Base-by-base conservation (phyloP, 208 protist species). In the Eutreptiella sp. region DNA sequence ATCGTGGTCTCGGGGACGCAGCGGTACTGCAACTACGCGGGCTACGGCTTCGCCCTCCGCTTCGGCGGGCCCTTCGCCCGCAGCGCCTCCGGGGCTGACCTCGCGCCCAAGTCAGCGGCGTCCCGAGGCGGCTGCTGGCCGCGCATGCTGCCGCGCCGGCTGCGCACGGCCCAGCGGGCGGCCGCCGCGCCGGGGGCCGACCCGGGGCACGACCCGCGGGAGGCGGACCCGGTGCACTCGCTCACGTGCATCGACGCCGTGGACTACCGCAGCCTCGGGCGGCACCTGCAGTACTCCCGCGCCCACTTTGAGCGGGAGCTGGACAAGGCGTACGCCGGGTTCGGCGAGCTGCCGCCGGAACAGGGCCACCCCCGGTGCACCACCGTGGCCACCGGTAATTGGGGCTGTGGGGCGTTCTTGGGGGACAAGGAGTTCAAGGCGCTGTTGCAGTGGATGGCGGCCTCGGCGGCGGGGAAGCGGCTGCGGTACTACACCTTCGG, bases 401-500 rank as follows among this genome's bases (percentile, higher is more conserved):
- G 88, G 87, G 87, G 88, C 38, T 93, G 88, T 58, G 87, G 87
- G 32, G 84, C 83, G 5, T 94, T 93, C 61, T 61, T 73, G 45
- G 86, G 88, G 2, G 76, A 93, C 62, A 36, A 53, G 23, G 54
- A 88, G 38, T 47, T 92, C 57, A 94, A 94, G 62, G 32, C 82
- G 24, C 50, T 94, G 27, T 53, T 92, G 27, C 86, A 92, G 73
- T 84, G 73, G 72, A 75, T 86, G 19, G 84, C 86, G 19, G 82
- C 83, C 0, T 80, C 84, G 0, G 52, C 75, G 61, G 76, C 75
- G 0, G 62, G 61, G 1, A 64, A 75, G 1, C 31, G 59, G 19
- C 41, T 87, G 19, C 63, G 72, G 42, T 84, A 85, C 66, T 77
- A 70, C 54, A 63, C 66, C 4, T 84, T 81, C 46, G 71, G 73